Evolutionary conservation across 306 rosid genomes (phyloP), one percentile per base, ranked within the genome.

Genomic region (Dalbergia cultrata): DNA sequence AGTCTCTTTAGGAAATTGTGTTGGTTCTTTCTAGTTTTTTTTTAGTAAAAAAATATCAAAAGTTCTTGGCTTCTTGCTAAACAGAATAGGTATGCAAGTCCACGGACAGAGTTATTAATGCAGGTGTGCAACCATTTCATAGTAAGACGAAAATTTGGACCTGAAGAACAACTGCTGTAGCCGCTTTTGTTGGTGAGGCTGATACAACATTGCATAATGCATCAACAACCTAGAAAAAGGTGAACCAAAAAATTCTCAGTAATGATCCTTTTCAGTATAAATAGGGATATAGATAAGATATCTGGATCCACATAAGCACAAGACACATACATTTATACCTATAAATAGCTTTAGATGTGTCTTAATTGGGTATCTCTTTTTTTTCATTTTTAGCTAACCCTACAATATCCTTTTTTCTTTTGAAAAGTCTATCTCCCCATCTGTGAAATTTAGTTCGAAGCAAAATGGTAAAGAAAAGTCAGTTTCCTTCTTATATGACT

Each of bases 101-200:
- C 67, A 73, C 17, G 44, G 62, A 61, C 61, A 77, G 50, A 44
- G 66, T 69, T 31, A 77, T 49, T 52, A 50, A 85, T 53, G 76
- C 37, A 72, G 43, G 31, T 26, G 82, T 53, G 76, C 39, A 76
- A 56, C 19, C 18, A 62, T 60, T 67, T 82, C 14, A 61, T 72
- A 79, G 54, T 58, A 67, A 72, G 84, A 39, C 56, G 77, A 79
- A 26, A 81, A 87, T 60, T 82, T 67, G 68, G 66, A 95, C 99
- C 99, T 95, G 98, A 88, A 95, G 98, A 73, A 95, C 94, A 57
- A 95, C 88, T 68, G 99, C 99, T 13, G 99, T 86, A 19, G 99
- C 92, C 49, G 98, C 99, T 87, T 91, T 95, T 9, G 92, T 75
- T 45, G 99, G 99, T 70, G 97, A 88, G 52, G 97, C 94, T 44